phyloP scores from a whole-genome alignment of 2,329 filamentous ascomycete species.

The Arthrobotrys sinensis region DNA sequence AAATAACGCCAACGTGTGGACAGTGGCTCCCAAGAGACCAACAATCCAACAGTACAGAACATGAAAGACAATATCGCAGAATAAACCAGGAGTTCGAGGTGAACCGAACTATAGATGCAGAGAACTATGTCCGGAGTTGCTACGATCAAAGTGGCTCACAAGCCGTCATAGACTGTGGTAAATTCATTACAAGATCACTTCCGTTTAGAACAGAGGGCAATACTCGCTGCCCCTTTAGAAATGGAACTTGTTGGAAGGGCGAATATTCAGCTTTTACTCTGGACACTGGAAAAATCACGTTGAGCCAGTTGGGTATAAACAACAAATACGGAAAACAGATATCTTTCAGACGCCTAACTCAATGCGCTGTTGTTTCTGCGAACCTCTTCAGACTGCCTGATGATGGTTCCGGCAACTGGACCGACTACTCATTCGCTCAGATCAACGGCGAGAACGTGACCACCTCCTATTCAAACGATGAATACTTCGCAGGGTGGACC shows the following conservation, averaged over 20 bases:
- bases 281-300: constrained; percentile 41
- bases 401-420: too few relatives aligned
- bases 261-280: constrained; percentile 10
- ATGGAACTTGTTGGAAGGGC: background rate
- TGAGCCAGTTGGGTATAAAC: constrained; percentile 41
- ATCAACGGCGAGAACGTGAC: background rate
- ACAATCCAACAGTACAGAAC: background rate
- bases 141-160: constrained; percentile 15
- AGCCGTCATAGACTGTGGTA: constrained; percentile 24
- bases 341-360: constrained; percentile 22
- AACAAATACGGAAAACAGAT: constrained; percentile 36
- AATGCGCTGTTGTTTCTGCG: constrained; percentile 25
- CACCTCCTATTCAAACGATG: background rate
- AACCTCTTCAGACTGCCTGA: background rate
- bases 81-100: background rate
- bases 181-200: constrained; percentile 17
- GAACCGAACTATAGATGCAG: constrained; percentile 35
- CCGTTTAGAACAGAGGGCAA: background rate
- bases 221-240: background rate
- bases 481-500: too few relatives aligned
- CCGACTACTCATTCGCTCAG: background rate
- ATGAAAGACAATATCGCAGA: background rate
- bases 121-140: constrained; percentile 44
- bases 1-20: background rate
- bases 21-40: constrained; percentile 3